Evolutionary conservation across 2,329 filamentous ascomycete genomes (phyloP).

Genomic region (Colletotrichum plurivorum): DNA sequence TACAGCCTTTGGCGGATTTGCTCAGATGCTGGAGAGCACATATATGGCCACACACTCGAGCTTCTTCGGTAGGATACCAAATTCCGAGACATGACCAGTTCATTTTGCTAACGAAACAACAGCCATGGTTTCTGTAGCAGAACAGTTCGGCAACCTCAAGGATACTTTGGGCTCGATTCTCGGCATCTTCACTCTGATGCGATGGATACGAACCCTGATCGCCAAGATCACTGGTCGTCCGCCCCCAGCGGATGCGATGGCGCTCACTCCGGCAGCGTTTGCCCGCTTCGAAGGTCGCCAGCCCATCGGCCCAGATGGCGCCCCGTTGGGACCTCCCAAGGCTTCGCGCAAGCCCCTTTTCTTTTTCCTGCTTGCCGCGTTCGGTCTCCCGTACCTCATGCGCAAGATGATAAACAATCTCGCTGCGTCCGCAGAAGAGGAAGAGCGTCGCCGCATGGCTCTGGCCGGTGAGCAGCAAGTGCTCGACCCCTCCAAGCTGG

Average conservation of each 20-base stretch:
- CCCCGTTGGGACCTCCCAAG: constrained; percentile 72
- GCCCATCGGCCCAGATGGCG: constrained; percentile 70
- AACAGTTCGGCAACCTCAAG: constrained; percentile 94
- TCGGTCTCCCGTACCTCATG: constrained; percentile 97
- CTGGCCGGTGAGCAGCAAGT: constrained; percentile 61
- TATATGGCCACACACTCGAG: constrained; percentile 99
- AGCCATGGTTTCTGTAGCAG: constrained; percentile 99
- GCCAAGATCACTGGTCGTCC: constrained; percentile 95
- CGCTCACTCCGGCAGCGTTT: constrained; percentile 92
- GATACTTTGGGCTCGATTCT: constrained; percentile 94
- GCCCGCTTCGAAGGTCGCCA: constrained; percentile 86
- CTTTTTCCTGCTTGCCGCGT: constrained; percentile 94
- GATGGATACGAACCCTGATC: constrained; percentile 92
- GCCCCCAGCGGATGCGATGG: constrained; percentile 86
- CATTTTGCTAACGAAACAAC: constrained; percentile 33
- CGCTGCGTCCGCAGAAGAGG: constrained; percentile 87
- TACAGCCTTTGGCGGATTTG: constrained; percentile 95
- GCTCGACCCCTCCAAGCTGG: constrained; percentile 90
- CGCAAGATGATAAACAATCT: constrained; percentile 92
- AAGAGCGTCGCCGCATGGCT: constrained; percentile 74
- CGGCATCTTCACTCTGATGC: constrained; percentile 95
- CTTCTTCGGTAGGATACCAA: constrained; percentile 84
- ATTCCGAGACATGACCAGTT: not conserved
- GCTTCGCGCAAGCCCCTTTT: constrained; percentile 96
- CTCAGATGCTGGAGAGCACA: constrained; percentile 99